These are phyloP conservation scores for Mollisiaceae sp. DNA, from an alignment of 2,329 filamentous ascomycete species.

Conservation along the genomic window DNA sequence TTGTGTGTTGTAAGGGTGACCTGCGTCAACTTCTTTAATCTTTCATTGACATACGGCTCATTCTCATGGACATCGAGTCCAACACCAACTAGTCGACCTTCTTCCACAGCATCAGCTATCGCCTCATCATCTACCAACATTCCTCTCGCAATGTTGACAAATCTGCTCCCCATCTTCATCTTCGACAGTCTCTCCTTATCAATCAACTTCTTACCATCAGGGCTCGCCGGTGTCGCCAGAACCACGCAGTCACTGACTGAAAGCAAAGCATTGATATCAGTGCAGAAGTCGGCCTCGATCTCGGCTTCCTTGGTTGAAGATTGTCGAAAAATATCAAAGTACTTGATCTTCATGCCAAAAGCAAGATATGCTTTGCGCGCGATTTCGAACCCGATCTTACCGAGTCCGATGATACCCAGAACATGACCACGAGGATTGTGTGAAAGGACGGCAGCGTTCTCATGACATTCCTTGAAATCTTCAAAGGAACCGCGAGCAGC, in stretches of 20 bases:
- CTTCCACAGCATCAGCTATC: slow-evolving; percentile 62
- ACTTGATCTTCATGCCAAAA: slow-evolving; percentile 71
- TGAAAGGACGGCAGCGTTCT: slow-evolving; percentile 61
- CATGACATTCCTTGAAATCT: slow-evolving; percentile 63
- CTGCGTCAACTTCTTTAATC: slow-evolving; percentile 38
- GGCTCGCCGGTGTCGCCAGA: slow-evolving; percentile 60
- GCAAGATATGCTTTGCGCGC: slow-evolving; percentile 61
- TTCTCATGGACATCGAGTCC: slow-evolving; percentile 68
- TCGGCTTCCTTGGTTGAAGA: slow-evolving; percentile 37
- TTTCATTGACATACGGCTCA: slow-evolving; percentile 54
- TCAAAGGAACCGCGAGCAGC: slow-evolving; percentile 33
- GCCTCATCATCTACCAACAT: slow-evolving; percentile 69
- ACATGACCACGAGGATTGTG: slow-evolving; percentile 66
- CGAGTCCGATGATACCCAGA: slow-evolving; percentile 72
- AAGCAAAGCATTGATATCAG: slow-evolving; percentile 57
- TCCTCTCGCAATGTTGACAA: slow-evolving; percentile 71
- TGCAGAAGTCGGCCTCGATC: slow-evolving; percentile 59
- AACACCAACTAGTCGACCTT: slow-evolving; percentile 54
- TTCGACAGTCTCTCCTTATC: slow-evolving; percentile 51
- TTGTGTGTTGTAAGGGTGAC: slow-evolving; percentile 69
- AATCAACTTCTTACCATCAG: slow-evolving; percentile 55
- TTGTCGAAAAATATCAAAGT: slow-evolving; percentile 62
- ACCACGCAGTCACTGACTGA: slow-evolving; percentile 62
- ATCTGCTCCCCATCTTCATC: slow-evolving; percentile 59
- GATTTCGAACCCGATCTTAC: slow-evolving; percentile 67